Conservation (phyloP, 2,329 filamentous ascomycete genomes). For the Epichloe gansuensis region DNA sequence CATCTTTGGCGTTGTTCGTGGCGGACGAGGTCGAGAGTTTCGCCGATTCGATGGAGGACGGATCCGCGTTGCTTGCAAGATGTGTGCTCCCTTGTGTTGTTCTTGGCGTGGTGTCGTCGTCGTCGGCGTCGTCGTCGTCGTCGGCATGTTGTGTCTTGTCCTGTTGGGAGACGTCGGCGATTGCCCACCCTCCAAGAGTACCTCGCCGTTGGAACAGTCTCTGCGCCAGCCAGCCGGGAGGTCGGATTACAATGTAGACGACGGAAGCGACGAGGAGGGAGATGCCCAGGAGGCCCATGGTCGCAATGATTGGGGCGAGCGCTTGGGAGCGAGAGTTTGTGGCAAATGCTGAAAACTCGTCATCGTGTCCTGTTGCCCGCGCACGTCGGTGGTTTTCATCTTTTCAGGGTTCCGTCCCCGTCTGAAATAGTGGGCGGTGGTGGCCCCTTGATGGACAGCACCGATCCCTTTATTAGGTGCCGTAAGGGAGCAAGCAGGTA, state of each 20-base stretch:
- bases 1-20: slow-evolving; percentile 22
- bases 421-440: too few relatives aligned
- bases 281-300: slow-evolving; percentile 34
- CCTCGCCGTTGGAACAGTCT: slow-evolving; percentile 15
- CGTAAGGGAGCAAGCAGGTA: too few relatives aligned
- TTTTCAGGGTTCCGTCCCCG: too few relatives aligned
- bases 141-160: not conserved
- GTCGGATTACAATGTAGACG: slow-evolving; percentile 42
- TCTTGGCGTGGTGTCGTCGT: slow-evolving; percentile 1
- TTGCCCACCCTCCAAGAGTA: not conserved
- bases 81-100: not conserved
- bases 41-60: not conserved
- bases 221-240: slow-evolving; percentile 33
- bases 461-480: too few relatives aligned
- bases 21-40: slow-evolving; percentile 2
- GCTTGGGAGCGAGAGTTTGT: not conserved
- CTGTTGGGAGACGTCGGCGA: slow-evolving; percentile 1
- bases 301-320: not conserved
- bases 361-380: too few relatives aligned
- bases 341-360: too few relatives aligned
- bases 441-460: too few relatives aligned
- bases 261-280: slow-evolving; percentile 50
- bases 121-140: not conserved
- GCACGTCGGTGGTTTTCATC: too few relatives aligned
- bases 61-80: too few relatives aligned